These are phyloP conservation scores for Boletus sp. DNA, from an alignment of 1,284 basidiomycete genomes.

Conservation along the genomic window DNA sequence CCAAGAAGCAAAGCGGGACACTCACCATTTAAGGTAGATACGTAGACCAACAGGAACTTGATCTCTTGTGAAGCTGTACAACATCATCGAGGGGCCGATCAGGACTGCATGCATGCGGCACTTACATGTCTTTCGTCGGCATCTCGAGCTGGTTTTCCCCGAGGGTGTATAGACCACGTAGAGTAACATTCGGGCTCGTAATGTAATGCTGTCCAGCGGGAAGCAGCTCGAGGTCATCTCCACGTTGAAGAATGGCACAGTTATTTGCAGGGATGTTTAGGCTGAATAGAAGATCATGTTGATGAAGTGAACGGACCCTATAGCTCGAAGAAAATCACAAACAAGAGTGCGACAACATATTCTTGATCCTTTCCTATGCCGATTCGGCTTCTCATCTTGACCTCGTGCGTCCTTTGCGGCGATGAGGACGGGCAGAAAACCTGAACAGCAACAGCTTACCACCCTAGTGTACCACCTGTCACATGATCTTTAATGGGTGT, in stretches of 20 bases:
- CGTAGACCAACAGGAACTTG: slow-evolving; percentile 80
- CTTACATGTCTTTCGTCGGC: slow-evolving; percentile 79
- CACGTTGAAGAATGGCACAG: slow-evolving; percentile 75
- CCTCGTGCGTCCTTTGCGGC: slow-evolving; percentile 55
- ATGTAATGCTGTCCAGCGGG: slow-evolving; percentile 78
- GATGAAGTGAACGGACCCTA: background rate
- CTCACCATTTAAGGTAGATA: slow-evolving; percentile 72
- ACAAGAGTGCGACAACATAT: slow-evolving; percentile 76
- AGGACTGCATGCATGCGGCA: slow-evolving; percentile 2
- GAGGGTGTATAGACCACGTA: slow-evolving; percentile 71
- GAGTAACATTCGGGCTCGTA: slow-evolving; percentile 73
- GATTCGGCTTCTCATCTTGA: slow-evolving; percentile 63
- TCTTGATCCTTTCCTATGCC: slow-evolving; percentile 45
- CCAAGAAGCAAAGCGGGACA: background rate
- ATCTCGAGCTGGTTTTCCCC: slow-evolving; percentile 80
- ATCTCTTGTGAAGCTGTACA: slow-evolving; percentile 67
- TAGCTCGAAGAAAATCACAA: slow-evolving; percentile 24
- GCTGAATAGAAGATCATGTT: slow-evolving; percentile 35
- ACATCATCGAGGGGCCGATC: slow-evolving; percentile 1
- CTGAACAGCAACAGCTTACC: slow-evolving; percentile 27
- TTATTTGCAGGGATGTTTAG: slow-evolving; percentile 80
- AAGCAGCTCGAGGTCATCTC: slow-evolving; percentile 73
- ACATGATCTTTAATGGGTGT: slow-evolving; percentile 56
- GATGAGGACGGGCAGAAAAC: slow-evolving; percentile 2
- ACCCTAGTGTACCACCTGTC: slow-evolving; percentile 58